Conservation (phyloP, 257 asterid species). For the Voacanga thouarsii region DNA sequence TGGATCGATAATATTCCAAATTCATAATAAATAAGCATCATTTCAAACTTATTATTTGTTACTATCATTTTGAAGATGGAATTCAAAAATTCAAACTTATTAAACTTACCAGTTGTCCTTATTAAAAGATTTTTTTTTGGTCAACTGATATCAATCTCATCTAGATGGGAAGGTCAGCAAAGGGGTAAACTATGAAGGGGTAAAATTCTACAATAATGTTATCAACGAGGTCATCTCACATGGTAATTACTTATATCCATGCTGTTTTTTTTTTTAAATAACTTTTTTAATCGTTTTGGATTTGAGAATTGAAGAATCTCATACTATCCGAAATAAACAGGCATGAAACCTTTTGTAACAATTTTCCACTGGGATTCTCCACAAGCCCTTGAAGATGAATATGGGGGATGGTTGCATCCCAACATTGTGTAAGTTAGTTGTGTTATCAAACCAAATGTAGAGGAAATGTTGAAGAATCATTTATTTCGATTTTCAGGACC, state of each 20-base stretch:
- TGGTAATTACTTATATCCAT: slow-evolving; percentile 5
- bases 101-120: no score
- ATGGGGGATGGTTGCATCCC: slow-evolving; percentile 19
- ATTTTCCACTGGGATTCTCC: slow-evolving; percentile 18
- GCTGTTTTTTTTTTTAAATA: no score
- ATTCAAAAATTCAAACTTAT: no score
- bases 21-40: no score
- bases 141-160: no score
- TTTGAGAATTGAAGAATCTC: background rate
- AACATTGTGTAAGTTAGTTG: slow-evolving; percentile 15
- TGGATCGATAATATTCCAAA: no score
- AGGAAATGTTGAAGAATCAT: no score
- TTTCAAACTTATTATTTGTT: no score
- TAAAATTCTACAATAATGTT: slow-evolving; percentile 22
- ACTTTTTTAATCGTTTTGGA: background rate
- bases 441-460: no score
- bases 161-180: slow-evolving; percentile 24
- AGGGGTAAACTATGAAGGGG: slow-evolving; percentile 29
- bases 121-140: no score
- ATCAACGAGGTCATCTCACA: slow-evolving; percentile 22
- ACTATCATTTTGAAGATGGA: no score
- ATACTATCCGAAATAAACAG: background rate
- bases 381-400: slow-evolving; percentile 24
- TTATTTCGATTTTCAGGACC: background rate
- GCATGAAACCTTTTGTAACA: slow-evolving; percentile 23